Evolutionary conservation across 306 rosid species (phyloP).

Genomic region (Cucurbita pepo): DNA sequence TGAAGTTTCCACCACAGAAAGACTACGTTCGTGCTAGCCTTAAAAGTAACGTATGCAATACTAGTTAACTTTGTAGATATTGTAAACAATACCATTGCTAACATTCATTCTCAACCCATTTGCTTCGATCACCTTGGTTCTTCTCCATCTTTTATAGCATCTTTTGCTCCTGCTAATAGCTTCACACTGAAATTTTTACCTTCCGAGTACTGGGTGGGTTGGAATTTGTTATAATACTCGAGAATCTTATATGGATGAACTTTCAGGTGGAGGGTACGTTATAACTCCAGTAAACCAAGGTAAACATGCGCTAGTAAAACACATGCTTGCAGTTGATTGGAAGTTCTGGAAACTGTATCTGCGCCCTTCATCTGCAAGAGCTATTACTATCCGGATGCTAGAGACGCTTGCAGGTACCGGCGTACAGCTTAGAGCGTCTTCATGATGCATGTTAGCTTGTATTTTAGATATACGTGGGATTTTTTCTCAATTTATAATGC

Average conservation of each 20-base stretch:
- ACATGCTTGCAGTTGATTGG: constrained; percentile 93
- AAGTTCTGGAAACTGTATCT: constrained; percentile 61
- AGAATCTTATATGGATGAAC: background rate
- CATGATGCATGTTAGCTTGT: background rate
- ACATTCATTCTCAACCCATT: background rate
- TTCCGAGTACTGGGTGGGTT: background rate
- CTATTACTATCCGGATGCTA: constrained; percentile 66
- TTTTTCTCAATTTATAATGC: background rate
- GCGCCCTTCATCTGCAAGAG: constrained; percentile 47
- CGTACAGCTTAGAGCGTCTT: constrained; percentile 5
- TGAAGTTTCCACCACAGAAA: constrained; percentile 44
- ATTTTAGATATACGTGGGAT: background rate
- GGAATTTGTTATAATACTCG: background rate
- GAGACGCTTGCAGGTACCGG: constrained; percentile 59
- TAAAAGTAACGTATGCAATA: constrained; percentile 77
- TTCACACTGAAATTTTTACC: background rate
- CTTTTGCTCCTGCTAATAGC: background rate
- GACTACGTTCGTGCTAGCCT: constrained; percentile 82
- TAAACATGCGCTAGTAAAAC: constrained; percentile 58
- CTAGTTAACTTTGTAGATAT: background rate
- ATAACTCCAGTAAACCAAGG: constrained; percentile 63
- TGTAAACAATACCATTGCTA: background rate
- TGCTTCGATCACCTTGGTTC: background rate
- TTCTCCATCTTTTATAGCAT: background rate
- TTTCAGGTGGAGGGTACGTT: constrained; percentile 82